phyloP scores from a whole-genome alignment of 805 yeast species.

The Metschnikowia gelsemii region DNA sequence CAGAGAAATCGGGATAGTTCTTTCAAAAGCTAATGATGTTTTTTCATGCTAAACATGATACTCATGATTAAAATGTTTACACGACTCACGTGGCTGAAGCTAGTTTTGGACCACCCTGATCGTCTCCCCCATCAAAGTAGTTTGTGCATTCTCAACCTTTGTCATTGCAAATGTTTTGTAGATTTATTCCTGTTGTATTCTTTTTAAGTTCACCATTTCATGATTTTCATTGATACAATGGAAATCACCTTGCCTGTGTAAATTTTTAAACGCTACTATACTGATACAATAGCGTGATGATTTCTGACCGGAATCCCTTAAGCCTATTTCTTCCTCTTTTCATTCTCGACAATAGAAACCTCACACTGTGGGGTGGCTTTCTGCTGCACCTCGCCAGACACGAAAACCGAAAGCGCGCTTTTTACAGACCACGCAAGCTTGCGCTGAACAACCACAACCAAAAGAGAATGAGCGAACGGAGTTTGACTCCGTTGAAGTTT shows the following conservation, averaged over 20 bases:
- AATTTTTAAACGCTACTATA: too few species aligned
- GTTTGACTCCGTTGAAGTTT: slow-evolving; percentile 17
- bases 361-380: too few species aligned
- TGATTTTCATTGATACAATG: too few species aligned
- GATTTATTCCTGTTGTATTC: too few species aligned
- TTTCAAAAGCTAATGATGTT: slow-evolving; percentile 45
- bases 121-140: too few species aligned
- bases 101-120: slow-evolving; percentile 7
- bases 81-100: slow-evolving; percentile 42
- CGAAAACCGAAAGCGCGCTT: slow-evolving; percentile 6
- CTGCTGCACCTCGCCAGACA: too few species aligned
- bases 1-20: neutral
- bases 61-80: slow-evolving; percentile 41
- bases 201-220: too few species aligned
- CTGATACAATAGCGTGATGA: too few species aligned
- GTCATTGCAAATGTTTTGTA: neutral
- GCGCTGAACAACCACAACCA: neutral
- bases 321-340: too few species aligned
- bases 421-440: neutral
- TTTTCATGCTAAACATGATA: slow-evolving; percentile 65
- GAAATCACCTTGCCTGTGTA: too few species aligned
- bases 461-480: slow-evolving; percentile 5
- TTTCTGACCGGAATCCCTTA: too few species aligned
- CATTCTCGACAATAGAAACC: too few species aligned
- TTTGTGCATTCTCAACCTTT: neutral